Percentiles rank a stretch among this genome's conserved stretches.
These are phyloP conservation scores for Hyphodiscus hymeniophilus DNA, from an alignment of 495 filamentous ascomycete genomes.

Conservation along the genomic window DNA sequence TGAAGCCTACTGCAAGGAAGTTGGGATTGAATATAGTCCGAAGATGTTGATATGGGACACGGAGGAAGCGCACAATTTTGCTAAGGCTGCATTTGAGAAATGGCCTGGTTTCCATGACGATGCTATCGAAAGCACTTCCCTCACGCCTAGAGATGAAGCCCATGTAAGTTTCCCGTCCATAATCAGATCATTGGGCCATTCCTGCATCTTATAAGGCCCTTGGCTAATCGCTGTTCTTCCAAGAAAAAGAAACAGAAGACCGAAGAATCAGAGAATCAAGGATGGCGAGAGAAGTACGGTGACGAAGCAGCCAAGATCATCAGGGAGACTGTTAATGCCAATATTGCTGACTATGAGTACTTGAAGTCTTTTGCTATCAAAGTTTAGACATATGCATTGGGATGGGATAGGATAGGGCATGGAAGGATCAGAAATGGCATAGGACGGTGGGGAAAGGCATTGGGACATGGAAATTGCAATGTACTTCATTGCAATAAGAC, in stretches of 20 bases:
- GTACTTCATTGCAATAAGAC: not conserved
- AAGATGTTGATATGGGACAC: constrained; percentile 79
- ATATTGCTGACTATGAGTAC: constrained; percentile 82
- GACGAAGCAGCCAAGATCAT: constrained; percentile 68
- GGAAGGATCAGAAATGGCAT: no score
- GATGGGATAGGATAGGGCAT: not conserved
- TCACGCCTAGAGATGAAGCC: constrained; percentile 51
- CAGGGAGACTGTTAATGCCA: constrained; percentile 64
- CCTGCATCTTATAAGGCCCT: not conserved
- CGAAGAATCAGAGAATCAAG: constrained; percentile 63
- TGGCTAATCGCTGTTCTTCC: constrained; percentile 2
- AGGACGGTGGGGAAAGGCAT: no score
- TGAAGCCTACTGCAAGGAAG: constrained; percentile 66
- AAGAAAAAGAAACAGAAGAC: constrained; percentile 50
- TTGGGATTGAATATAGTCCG: constrained; percentile 61
- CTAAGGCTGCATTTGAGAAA: constrained; percentile 74
- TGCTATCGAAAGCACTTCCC: constrained; percentile 67
- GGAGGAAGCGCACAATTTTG: constrained; percentile 54
- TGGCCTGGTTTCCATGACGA: constrained; percentile 97
- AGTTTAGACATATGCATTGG: constrained; percentile 5
- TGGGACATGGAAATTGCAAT: not conserved
- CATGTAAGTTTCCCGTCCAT: constrained; percentile 53
- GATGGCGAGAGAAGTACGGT: constrained; percentile 81
- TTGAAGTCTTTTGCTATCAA: constrained; percentile 82
- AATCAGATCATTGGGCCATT: not conserved